Percentiles rank a stretch among this genome's conserved stretches.
phyloP scores from a whole-genome alignment of 768 basidiomycete species.

The Ramaria sp. region DNA sequence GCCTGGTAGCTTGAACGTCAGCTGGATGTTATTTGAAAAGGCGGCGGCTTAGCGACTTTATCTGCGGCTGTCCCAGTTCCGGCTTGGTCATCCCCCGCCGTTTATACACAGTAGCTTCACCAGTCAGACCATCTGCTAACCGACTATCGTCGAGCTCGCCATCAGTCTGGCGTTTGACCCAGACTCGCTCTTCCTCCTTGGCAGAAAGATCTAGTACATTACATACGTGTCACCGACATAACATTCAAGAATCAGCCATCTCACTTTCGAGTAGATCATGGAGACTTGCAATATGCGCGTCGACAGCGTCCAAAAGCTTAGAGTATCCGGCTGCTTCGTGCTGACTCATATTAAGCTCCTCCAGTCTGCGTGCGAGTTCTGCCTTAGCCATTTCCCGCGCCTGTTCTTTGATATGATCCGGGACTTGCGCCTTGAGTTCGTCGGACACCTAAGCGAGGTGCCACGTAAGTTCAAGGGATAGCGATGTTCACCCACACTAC shows the following conservation, averaged over 20 bases:
- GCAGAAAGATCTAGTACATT: conserved; percentile 45
- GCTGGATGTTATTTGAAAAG: neutral
- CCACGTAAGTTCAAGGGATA: neutral
- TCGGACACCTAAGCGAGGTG: conserved; percentile 32
- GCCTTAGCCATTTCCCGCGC: conserved; percentile 58
- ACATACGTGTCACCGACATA: neutral
- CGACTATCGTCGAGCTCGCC: conserved; percentile 60
- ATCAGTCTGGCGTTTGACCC: conserved; percentile 63
- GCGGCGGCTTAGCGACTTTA: conserved; percentile 33
- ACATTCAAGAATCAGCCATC: conserved; percentile 13
- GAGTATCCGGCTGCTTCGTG: conserved; percentile 50
- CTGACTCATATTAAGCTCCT: conserved; percentile 51
- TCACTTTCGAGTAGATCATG: conserved; percentile 53
- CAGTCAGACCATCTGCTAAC: conserved; percentile 56
- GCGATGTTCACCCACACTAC: neutral
- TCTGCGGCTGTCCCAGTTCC: conserved; percentile 53
- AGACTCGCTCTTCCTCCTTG: conserved; percentile 59
- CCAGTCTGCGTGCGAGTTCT: conserved; percentile 48
- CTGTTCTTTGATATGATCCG: conserved; percentile 49
- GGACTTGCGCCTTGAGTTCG: conserved; percentile 44
- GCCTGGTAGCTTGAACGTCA: conserved; percentile 24
- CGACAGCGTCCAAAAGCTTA: conserved; percentile 38
- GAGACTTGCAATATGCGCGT: conserved; percentile 49
- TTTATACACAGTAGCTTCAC: conserved; percentile 62
- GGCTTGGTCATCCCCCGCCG: conserved; percentile 61